Evolutionary conservation across 2,329 filamentous ascomycete species (phyloP), one percentile per base, ranked within the genome.

Genomic region (Aspergillus hiratsukae): DNA sequence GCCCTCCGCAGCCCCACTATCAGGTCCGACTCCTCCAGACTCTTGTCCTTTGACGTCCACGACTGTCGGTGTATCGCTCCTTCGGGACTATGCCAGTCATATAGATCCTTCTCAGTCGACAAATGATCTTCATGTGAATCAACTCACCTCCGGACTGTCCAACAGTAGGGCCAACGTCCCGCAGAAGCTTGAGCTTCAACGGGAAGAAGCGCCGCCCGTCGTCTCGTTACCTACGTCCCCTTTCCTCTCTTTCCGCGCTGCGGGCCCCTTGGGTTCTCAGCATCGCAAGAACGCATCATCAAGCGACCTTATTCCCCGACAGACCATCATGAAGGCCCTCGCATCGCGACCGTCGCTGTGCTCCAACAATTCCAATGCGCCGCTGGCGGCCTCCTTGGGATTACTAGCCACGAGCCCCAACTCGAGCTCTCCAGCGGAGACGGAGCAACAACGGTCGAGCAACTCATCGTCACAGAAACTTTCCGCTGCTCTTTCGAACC

Each of bases 251-350:
- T 65, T 77, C 31, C 74, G 60, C 59, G 61, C 73, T 45, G 69
- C 71, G 41, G 70, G 69, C 58, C 64, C 70, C 56, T 63, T 71
- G 59, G 58, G 52, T 55, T 60, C 69, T 56, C 66, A 69, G 60
- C 80, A 80, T 61, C 78, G 75, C 52, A 81, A 79, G 69, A 80
- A 76, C 71, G 73, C 76, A 17, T 77, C 79, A 31, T 87, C 86
- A 10, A 80, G 83, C 69, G 87, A 90, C 66, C 80, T 81, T 49
- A 79, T 92, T 62, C 89, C 90, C 11, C 85, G 86, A 61, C 90
- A 93, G 75, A 93, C 90, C 55, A 86, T 91, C 67, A 85, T 92
- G 78, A 92, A 94, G 76, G 89, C 89, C 5, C 76, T 93, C 63
- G 88, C 88, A 55, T 91, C 89, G 25, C 74, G 78, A 40, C 72